Conservation (phyloP, 106 monocot species). For the Phalaenopsis aphrodite region DNA sequence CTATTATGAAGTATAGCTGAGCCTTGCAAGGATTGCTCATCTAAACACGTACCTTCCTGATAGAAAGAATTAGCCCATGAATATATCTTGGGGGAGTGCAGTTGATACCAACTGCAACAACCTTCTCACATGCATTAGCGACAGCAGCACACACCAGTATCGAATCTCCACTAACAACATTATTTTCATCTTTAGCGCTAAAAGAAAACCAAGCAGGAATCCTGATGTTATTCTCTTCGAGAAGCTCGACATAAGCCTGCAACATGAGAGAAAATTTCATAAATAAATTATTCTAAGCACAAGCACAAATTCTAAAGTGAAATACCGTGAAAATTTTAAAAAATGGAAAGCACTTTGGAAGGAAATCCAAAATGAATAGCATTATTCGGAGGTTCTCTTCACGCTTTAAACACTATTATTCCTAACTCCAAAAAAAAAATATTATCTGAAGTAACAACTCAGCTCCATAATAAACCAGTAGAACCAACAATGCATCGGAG, state of each 20-base stretch:
- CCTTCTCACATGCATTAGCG: slow-evolving; percentile 56
- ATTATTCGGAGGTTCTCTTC: neutral
- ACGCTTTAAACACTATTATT: neutral
- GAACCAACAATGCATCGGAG: neutral
- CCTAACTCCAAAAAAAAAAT: neutral
- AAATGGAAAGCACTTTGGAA: neutral
- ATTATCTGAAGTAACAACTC: neutral
- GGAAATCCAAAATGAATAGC: neutral
- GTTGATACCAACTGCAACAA: slow-evolving; percentile 82
- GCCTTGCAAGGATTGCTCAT: neutral
- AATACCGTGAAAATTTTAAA: too few relatives aligned
- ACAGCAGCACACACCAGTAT: slow-evolving; percentile 60
- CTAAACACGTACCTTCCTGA: slow-evolving; percentile 47
- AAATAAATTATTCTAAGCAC: slow-evolving; percentile 1
- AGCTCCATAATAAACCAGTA: neutral
- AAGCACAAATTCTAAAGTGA: neutral
- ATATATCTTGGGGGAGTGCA: slow-evolving; percentile 96
- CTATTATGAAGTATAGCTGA: neutral
- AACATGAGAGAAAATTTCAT: slow-evolving; percentile 7
- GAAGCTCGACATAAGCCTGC: slow-evolving; percentile 87
- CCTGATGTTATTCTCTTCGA: slow-evolving; percentile 69
- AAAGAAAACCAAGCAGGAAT: slow-evolving; percentile 95
- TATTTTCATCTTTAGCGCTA: slow-evolving; percentile 79
- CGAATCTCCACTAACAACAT: slow-evolving; percentile 89
- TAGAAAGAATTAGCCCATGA: slow-evolving; percentile 57